phyloP scores from a whole-genome alignment of 176 grass and related monocot species.

The Zoysia pacifica region DNA sequence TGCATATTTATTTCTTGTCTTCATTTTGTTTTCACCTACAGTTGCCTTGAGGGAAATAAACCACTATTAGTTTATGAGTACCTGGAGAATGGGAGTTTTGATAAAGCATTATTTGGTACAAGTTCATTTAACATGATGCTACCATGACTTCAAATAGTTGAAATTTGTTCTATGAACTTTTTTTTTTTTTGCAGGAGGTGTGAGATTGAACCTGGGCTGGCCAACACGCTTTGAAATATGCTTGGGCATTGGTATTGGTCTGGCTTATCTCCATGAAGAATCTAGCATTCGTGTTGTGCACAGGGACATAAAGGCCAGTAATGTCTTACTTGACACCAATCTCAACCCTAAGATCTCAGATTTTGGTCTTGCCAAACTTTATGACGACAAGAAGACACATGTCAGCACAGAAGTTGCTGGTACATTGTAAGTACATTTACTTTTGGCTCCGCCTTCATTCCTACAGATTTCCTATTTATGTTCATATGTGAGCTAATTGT shows the following conservation, averaged over 20 bases:
- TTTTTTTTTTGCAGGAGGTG: slow-evolving; percentile 53
- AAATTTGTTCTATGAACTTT: not conserved
- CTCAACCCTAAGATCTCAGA: slow-evolving; percentile 93
- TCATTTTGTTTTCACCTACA: too few relatives aligned
- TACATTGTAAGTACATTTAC: slow-evolving; percentile 69
- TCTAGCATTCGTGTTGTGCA: slow-evolving; percentile 79
- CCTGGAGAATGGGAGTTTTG: slow-evolving; percentile 83
- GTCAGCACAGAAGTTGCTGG: slow-evolving; percentile 86
- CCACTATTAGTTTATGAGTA: slow-evolving; percentile 87
- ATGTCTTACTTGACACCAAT: slow-evolving; percentile 70
- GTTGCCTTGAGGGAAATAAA: slow-evolving; percentile 63
- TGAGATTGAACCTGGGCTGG: slow-evolving; percentile 58
- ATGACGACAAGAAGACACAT: slow-evolving; percentile 81
- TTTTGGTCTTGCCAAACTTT: slow-evolving; percentile 88
- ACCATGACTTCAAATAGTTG: not conserved
- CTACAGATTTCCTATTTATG: not conserved
- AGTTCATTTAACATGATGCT: slow-evolving; percentile 5
- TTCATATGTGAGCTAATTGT: slow-evolving; percentile 6
- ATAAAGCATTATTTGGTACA: slow-evolving; percentile 83
- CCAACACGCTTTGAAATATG: slow-evolving; percentile 76
- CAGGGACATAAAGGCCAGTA: slow-evolving; percentile 88
- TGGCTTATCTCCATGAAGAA: slow-evolving; percentile 83
- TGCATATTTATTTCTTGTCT: too few relatives aligned
- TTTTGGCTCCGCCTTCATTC: not conserved
- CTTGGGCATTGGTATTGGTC: slow-evolving; percentile 67